phyloP scores from a whole-genome alignment of 2,329 filamentous ascomycete genomes.

The Penicillium polonicum region DNA sequence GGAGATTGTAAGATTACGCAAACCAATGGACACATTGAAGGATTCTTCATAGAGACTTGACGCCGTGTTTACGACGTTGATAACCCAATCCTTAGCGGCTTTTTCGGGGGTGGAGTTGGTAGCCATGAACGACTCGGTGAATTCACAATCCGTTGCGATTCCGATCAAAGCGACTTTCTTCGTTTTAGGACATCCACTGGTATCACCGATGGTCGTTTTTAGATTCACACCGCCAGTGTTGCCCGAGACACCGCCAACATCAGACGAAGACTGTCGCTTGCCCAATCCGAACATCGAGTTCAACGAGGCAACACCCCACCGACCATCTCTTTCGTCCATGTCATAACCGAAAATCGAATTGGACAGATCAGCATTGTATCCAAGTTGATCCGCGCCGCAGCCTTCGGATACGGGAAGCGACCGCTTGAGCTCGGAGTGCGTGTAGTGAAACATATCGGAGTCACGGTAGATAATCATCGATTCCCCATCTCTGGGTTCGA shows the following conservation, averaged over 20 bases:
- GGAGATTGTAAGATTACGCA: slow-evolving; percentile 80
- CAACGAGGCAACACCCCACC: slow-evolving; percentile 62
- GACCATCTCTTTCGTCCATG: slow-evolving; percentile 52
- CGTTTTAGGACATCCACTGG: slow-evolving; percentile 81
- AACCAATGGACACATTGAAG: slow-evolving; percentile 91
- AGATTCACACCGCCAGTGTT: slow-evolving; percentile 81
- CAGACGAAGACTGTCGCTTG: slow-evolving; percentile 62
- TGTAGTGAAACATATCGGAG: slow-evolving; percentile 66
- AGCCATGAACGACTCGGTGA: slow-evolving; percentile 67
- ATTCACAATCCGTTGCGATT: slow-evolving; percentile 89
- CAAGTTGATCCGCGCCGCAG: slow-evolving; percentile 73
- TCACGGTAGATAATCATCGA: slow-evolving; percentile 91
- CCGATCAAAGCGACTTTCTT: slow-evolving; percentile 89
- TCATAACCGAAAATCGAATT: slow-evolving; percentile 64
- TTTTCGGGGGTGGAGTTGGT: slow-evolving; percentile 48
- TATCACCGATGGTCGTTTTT: slow-evolving; percentile 73
- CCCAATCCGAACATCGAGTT: slow-evolving; percentile 64
- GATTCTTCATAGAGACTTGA: slow-evolving; percentile 84
- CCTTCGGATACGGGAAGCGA: slow-evolving; percentile 47
- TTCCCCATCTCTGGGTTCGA: slow-evolving; percentile 60
- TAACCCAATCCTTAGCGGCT: slow-evolving; percentile 70
- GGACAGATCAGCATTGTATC: slow-evolving; percentile 73
- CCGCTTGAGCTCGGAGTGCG: slow-evolving; percentile 65
- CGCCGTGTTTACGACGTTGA: slow-evolving; percentile 79
- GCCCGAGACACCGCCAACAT: slow-evolving; percentile 66